Percentiles rank a stretch among this genome's conserved stretches.
phyloP scores from a whole-genome alignment of 2,329 filamentous ascomycete genomes.

The Aureobasidium lini region DNA sequence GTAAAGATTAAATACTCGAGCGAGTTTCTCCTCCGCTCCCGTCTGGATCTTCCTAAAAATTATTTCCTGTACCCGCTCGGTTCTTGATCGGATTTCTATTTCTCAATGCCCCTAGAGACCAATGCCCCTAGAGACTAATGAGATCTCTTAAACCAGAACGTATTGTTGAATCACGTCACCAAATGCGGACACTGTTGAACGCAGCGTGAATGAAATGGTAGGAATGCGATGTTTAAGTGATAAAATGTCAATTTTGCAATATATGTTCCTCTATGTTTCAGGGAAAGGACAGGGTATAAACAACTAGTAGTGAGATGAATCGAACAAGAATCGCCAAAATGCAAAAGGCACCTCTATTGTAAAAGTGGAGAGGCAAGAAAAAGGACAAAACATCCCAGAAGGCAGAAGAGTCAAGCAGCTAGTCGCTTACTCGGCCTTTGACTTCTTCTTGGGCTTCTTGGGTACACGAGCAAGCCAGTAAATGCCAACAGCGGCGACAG shows the following conservation, averaged over 20 bases:
- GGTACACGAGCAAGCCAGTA: conserved; percentile 51
- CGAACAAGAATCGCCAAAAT: conserved; percentile 3
- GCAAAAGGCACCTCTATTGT: neutral
- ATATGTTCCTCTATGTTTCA: neutral
- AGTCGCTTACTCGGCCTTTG: neutral
- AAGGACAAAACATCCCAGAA: neutral
- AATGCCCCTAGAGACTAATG: too few relatives aligned
- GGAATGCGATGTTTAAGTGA: neutral
- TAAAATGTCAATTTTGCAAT: neutral
- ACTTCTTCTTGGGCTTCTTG: conserved; percentile 23
- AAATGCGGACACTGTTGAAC: too few relatives aligned
- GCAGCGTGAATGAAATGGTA: neutral
- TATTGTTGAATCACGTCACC: too few relatives aligned
- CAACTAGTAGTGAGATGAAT: neutral
- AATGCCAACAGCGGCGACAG: conserved; percentile 40
- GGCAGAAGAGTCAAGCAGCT: neutral
- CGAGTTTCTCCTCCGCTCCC: too few relatives aligned
- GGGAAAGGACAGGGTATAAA: conserved; percentile 6
- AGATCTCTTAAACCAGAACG: too few relatives aligned
- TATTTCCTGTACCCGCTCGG: too few relatives aligned
- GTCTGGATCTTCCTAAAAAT: too few relatives aligned
- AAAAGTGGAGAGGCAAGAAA: neutral
- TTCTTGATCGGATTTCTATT: too few relatives aligned
- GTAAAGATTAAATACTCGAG: too few relatives aligned
- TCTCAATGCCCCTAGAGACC: too few relatives aligned